Evolutionary conservation across 768 basidiomycete genomes (phyloP), one percentile per base, ranked within the genome.

Genomic region (Mycena latifolia): DNA sequence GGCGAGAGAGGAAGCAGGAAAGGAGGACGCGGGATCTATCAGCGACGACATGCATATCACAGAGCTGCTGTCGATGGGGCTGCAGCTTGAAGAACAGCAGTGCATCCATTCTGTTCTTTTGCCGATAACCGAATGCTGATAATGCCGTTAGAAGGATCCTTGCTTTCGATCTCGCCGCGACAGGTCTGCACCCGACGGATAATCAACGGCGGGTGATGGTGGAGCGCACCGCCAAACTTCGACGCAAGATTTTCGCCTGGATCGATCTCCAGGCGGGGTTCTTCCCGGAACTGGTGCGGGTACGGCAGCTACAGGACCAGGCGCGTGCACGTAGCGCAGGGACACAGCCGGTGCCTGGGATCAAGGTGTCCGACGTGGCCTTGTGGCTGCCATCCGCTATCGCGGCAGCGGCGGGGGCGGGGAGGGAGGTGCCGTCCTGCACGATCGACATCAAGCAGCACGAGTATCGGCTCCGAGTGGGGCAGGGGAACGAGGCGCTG

Each of bases 401-500:
- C 65, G 73, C 6, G n/a, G 37, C 24, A 12, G 22, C 58, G 17
- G 33, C 35, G 33, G 41, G 59, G 7, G 3, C 25, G 0, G 54
- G 33, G 33, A 28, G 27, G 3, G 22, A 7, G 6, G 47, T 27
- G 24, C 24, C 22, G 3, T 27, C 14, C 2, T 50, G 48, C 10
- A 50, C 6, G n/a, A 28, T 28, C 8, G 48, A 35, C 10, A 58
- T 75, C 2, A 33, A 24, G 14, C 15, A 51, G 11, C 69, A 73
- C 1, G 73, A 78, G 47, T 74, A 67, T 66, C 50, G 66, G 8
- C 56, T 76, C 0, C 71, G 70, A 5, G n/a, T 69, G 0, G 74
- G 69, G 1, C 77, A 77, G 55, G 76, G 74, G 2, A 55, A 71
- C 28, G 75, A 79, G 51, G 57, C 74, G 0, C 70, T 77, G 1